phyloP scores from a whole-genome alignment of 2,329 filamentous ascomycete genomes.

The Monosporascus ibericus region DNA sequence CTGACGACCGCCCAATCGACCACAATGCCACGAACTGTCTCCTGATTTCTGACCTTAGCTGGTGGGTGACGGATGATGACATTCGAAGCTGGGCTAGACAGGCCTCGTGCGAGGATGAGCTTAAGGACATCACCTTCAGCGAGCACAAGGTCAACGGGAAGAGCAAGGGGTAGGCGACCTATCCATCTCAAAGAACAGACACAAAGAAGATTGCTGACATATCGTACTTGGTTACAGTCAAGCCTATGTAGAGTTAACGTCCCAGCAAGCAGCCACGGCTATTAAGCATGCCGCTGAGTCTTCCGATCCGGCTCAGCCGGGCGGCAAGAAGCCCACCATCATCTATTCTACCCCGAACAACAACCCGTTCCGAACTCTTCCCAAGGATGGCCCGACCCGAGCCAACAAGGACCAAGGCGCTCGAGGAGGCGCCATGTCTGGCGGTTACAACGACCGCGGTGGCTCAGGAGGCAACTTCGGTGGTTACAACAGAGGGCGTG shows the following conservation, averaged over 20 bases:
- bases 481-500: slow-evolving; percentile 18
- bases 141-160: slow-evolving; percentile 99
- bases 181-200: neutral
- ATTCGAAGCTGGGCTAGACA: slow-evolving; percentile 79
- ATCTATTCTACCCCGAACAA: slow-evolving; percentile 69
- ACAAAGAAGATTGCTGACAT: neutral
- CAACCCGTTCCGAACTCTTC: slow-evolving; percentile 87
- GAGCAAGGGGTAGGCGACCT: slow-evolving; percentile 75
- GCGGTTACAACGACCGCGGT: slow-evolving; percentile 40
- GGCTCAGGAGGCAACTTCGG: slow-evolving; percentile 19
- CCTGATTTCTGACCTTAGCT: slow-evolving; percentile 83
- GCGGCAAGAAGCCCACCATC: slow-evolving; percentile 65
- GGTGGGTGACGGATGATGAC: slow-evolving; percentile 97
- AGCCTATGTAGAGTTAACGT: slow-evolving; percentile 80
- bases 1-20: slow-evolving; percentile 54
- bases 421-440: slow-evolving; percentile 46
- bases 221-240: slow-evolving; percentile 36
- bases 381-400: slow-evolving; percentile 76
- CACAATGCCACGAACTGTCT: slow-evolving; percentile 62
- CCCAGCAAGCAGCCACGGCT: slow-evolving; percentile 78
- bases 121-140: slow-evolving; percentile 92
- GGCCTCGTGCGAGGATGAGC: slow-evolving; percentile 73
- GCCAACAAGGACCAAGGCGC: slow-evolving; percentile 51
- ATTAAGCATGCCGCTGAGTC: slow-evolving; percentile 76
- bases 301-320: slow-evolving; percentile 46